Evolutionary conservation across 2,329 filamentous ascomycete species (phyloP), one percentile per base, ranked within the genome.

Genomic region (Pyricularia pennisetigena): DNA sequence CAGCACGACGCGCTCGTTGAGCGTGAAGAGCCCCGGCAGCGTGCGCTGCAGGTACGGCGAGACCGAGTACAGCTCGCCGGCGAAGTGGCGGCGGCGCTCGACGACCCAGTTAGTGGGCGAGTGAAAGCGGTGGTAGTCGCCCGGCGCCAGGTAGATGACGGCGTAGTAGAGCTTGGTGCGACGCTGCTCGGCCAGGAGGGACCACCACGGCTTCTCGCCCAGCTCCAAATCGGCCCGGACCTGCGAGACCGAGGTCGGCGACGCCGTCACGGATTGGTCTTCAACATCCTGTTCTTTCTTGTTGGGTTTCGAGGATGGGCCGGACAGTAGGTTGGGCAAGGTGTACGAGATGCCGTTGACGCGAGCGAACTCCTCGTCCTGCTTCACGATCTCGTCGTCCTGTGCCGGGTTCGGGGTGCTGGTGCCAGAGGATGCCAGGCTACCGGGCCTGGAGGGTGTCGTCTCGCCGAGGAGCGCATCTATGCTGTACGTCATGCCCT

Each of bases 121-220:
- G 81, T 99, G 96, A 82, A 98, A 99, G 71, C 94, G 92, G 81
- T 99, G 95, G 81, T 99, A 99, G 81, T 99, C 96, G 66, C 95
- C 95, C 0, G 95, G 95, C 0, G 96, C 95, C 62, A 99, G 88
- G 80, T 99, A 99, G 75, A 99, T 88, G 71, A 99, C 96, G 70
- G 85, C 91, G 79, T 98, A 99, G 82, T 97, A 97, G 8, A 99
- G 86, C 10, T 70, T 69, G 59, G 90, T 87, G 5, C 90, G 92
- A 77, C 81, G 84, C 77, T 86, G 86, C 67, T 86, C 85, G 24
- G 82, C 78, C 6, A 86, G 85, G n/a, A 88, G 80, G 61, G 88
- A 82, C 76, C 91, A 92, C 91, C 90, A 93, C 2, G 89, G 85
- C 71, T 81, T 82, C 73, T 86, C 88, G 26, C 89, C 88, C 1